phyloP scores from a whole-genome alignment of 768 basidiomycete genomes.

The Mycena rebaudengoi region DNA sequence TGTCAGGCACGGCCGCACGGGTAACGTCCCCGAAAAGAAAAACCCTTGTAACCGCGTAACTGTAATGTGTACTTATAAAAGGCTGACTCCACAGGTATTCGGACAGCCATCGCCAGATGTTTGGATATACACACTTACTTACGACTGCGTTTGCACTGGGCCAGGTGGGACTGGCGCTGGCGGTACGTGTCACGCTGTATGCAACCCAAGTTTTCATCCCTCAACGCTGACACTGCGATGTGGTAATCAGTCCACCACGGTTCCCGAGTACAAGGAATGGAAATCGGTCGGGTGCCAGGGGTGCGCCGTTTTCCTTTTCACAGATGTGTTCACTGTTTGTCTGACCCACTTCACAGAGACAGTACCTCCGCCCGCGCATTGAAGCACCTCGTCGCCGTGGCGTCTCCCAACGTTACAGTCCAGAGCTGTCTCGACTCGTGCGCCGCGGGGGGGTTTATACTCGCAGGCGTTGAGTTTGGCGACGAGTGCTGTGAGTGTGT shows the following conservation, averaged over 20 bases:
- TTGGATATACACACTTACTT: neutral
- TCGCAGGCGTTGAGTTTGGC: constrained; percentile 31
- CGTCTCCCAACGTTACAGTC: constrained; percentile 21
- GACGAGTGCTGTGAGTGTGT: constrained; percentile 34
- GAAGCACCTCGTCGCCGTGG: constrained; percentile 19
- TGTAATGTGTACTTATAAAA: too few relatives aligned
- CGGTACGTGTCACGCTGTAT: neutral
- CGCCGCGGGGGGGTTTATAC: constrained; percentile 16
- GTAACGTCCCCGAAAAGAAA: too few relatives aligned
- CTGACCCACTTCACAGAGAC: constrained; percentile 17
- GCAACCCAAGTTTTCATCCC: neutral
- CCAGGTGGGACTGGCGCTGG: neutral
- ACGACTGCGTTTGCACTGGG: neutral
- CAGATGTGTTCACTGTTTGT: too few relatives aligned
- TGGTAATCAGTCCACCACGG: neutral
- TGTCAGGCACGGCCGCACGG: too few relatives aligned
- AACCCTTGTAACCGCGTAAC: too few relatives aligned
- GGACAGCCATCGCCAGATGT: too few relatives aligned
- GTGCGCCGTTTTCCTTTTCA: too few relatives aligned
- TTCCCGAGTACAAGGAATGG: neutral
- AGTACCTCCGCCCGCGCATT: constrained; percentile 15
- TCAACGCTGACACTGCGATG: neutral
- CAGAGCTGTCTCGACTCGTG: constrained; percentile 30
- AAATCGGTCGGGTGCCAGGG: neutral
- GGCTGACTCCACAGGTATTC: too few relatives aligned